A percentile compares a stretch with the other conserved stretches of the same genome.
Evolutionary conservation across 352 stramenopile genomes (phyloP).

Genomic region (Phytophthora pluvialis): DNA sequence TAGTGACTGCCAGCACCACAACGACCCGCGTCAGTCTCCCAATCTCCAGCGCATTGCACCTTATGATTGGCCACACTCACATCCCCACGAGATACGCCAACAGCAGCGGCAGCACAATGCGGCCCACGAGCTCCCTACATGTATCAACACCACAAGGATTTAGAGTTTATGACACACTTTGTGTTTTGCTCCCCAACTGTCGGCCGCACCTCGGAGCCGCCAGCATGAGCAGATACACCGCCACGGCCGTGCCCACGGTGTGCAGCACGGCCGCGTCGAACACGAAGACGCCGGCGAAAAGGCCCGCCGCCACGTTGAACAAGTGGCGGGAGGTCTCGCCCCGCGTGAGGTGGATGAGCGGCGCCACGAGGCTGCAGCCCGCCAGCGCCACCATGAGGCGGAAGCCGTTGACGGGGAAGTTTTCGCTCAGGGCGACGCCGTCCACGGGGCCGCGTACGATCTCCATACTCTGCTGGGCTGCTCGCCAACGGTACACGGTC

Average conservation of each 20-base stretch:
- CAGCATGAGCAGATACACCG: conserved; percentile 77
- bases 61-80: conserved; percentile 31
- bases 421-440: conserved; percentile 63
- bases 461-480: conserved; percentile 46
- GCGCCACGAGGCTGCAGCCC: conserved; percentile 69
- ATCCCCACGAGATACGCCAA: conserved; percentile 73
- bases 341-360: conserved; percentile 63
- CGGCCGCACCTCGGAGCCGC: conserved; percentile 57
- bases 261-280: conserved; percentile 85
- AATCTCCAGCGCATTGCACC: neutral
- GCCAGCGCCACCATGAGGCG: conserved; percentile 79
- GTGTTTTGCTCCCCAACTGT: conserved; percentile 2
- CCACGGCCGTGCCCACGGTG: conserved; percentile 60
- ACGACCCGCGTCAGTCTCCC: neutral
- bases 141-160: neutral
- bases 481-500: conserved; percentile 26
- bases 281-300: conserved; percentile 76
- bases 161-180: conserved; percentile 1
- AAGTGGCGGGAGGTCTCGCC: conserved; percentile 70
- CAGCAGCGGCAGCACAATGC: conserved; percentile 64
- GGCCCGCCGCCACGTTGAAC: conserved; percentile 70
- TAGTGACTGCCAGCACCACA: conserved; percentile 62
- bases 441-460: conserved; percentile 73
- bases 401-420: conserved; percentile 81
- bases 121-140: conserved; percentile 65